Base-by-base conservation (phyloP, 2,329 filamentous ascomycete species). In the Talaromyces sp. region DNA sequence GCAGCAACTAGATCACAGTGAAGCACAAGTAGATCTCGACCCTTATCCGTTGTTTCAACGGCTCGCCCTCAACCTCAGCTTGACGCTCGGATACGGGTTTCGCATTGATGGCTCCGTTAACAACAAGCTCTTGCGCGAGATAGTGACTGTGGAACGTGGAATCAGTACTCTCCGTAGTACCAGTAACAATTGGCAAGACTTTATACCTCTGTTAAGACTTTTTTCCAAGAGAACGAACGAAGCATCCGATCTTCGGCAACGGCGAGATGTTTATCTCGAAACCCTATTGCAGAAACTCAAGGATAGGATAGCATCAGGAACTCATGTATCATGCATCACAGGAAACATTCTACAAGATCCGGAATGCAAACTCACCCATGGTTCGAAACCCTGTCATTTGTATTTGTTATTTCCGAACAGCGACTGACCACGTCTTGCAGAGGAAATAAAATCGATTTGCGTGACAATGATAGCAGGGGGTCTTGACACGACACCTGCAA, bases 121-220 rank as follows among this genome's bases (percentile, higher is more conserved):
- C 63, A 84, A 88, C 64, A 78, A 83, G 51, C 78, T 93, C 7
- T 79, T 94, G 5, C 79, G 85, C 18, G 91, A 94, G 70, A 92
- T 94, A 61, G 85, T 87, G 0, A 81, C 87, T 55, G 90, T 93
- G 2, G 91, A 94, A 72, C 83, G 89, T 31, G 87, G 86, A 6
- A 87, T 95, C 28, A 89, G 87, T 59, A 90, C 90, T 67, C 89
- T 92, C 70, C 80, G 91, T 54, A 89, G 85, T 27, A 93, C 89
- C 0, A 91, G 87, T 68, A 91, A 92, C 70, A 94, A 94, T 72
- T 91, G 89, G 85, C 88, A 91, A 69, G 91, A 95, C 69, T 93
- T 93, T 66, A 85, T 94, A 16, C 90, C 90, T 0, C 69, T 93
- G 4, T 71, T 94, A 63, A 82, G 91, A 31, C 73, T 91, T 2